A percentile compares a stretch with the other conserved stretches of the same genome.
Conservation (phyloP, 1,139 yeast species). For the Debaryomycetaceae sp. region DNA sequence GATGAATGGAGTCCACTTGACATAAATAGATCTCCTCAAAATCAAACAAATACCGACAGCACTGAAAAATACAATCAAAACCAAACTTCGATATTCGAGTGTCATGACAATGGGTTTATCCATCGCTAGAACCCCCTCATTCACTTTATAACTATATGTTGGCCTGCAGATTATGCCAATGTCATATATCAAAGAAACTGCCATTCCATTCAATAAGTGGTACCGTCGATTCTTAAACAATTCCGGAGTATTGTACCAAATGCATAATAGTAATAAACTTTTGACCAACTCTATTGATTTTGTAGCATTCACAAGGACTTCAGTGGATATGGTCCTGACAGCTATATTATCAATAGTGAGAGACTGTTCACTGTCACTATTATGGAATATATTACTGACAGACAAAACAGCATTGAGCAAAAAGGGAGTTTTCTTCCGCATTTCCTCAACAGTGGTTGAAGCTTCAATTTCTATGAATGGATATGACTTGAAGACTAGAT, state of each 20-base stretch:
- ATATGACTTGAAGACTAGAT: conserved; percentile 34
- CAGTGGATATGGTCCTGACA: conserved; percentile 54
- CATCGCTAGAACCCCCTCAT: conserved; percentile 26
- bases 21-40: conserved; percentile 49
- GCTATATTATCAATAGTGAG: conserved; percentile 55
- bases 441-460: conserved; percentile 38
- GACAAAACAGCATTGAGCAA: conserved; percentile 66
- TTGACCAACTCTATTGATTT: conserved; percentile 69
- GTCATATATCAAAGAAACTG: conserved; percentile 72
- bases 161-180: conserved; percentile 65
- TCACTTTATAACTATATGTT: conserved; percentile 31
- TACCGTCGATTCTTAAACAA: conserved; percentile 74
- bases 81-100: conserved; percentile 40
- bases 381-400: conserved; percentile 30
- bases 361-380: conserved; percentile 21
- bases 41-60: conserved; percentile 54
- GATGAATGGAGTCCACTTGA: conserved; percentile 58
- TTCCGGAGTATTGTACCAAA: conserved; percentile 87
- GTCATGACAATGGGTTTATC: conserved; percentile 15
- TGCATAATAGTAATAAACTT: conserved; percentile 54
- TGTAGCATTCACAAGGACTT: conserved; percentile 67
- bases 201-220: conserved; percentile 63
- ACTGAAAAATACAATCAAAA: conserved; percentile 47
- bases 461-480: conserved; percentile 57
- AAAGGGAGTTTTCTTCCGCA: conserved; percentile 54